These are phyloP conservation scores for Colletotrichum agaves DNA, from an alignment of 2,329 filamentous ascomycete genomes.

Conservation along the genomic window DNA sequence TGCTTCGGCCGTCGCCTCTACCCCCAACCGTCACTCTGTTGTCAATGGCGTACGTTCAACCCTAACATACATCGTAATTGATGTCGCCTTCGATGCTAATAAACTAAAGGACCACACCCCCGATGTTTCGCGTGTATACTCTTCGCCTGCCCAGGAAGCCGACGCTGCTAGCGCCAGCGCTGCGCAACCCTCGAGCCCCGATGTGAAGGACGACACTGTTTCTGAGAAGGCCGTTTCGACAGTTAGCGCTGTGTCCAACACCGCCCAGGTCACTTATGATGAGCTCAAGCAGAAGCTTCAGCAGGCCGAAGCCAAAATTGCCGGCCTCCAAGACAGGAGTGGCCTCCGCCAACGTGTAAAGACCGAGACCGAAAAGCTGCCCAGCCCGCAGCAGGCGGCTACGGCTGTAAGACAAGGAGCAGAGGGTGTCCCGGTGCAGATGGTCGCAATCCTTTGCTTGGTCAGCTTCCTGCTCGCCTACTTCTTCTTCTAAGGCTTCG, in stretches of 20 bases:
- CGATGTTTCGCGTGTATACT: slow-evolving; percentile 56
- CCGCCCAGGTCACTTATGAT: slow-evolving; percentile 56
- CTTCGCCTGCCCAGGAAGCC: slow-evolving; percentile 52
- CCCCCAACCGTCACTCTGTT: slow-evolving; percentile 54
- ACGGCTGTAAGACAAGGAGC: slow-evolving; percentile 65
- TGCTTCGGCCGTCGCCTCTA: slow-evolving; percentile 43
- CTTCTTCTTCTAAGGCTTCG: slow-evolving; percentile 82
- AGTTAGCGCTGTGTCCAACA: slow-evolving; percentile 55
- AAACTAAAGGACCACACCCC: slow-evolving; percentile 54
- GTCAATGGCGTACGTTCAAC: slow-evolving; percentile 46
- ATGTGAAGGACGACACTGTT: slow-evolving; percentile 45
- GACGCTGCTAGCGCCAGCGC: slow-evolving; percentile 45
- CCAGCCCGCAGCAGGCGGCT: slow-evolving; percentile 57
- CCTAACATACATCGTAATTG: background rate
- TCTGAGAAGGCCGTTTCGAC: slow-evolving; percentile 45
- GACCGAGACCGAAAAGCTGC: slow-evolving; percentile 62
- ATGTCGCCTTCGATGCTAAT: slow-evolving; percentile 5
- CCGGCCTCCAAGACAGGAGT: slow-evolving; percentile 74
- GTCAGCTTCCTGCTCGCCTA: slow-evolving; percentile 94
- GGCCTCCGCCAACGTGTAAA: slow-evolving; percentile 80
- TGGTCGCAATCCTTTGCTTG: slow-evolving; percentile 85
- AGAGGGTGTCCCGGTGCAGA: slow-evolving; percentile 87
- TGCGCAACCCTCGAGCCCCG: slow-evolving; percentile 46
- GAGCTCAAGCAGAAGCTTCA: slow-evolving; percentile 79
- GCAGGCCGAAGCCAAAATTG: slow-evolving; percentile 79